Evolutionary conservation across 495 filamentous ascomycete species (phyloP).

Genomic region (Aspergillus nanangensis): DNA sequence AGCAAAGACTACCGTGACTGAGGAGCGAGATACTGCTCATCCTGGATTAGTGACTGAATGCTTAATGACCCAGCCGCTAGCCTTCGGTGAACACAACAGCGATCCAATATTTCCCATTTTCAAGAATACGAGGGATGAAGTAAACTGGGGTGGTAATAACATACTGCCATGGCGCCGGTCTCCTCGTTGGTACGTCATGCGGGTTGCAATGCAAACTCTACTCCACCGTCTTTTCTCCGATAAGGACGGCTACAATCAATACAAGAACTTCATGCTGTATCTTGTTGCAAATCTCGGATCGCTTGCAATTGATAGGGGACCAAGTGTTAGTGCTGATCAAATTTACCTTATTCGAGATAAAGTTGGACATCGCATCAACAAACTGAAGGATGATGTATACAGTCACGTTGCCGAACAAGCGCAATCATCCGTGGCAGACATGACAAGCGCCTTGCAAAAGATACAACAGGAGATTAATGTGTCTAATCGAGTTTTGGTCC

Average conservation of each 20-base stretch:
- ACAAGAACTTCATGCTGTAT: slow-evolving; percentile 50
- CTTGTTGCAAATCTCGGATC: slow-evolving; percentile 31
- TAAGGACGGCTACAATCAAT: slow-evolving; percentile 22
- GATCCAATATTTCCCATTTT: slow-evolving; percentile 7
- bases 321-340: slow-evolving; percentile 16
- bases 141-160: slow-evolving; percentile 7
- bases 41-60: slow-evolving; percentile 56
- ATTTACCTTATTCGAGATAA: slow-evolving; percentile 44
- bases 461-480: background rate
- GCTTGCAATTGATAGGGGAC: slow-evolving; percentile 25
- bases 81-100: slow-evolving; percentile 9
- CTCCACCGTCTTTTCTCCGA: slow-evolving; percentile 45
- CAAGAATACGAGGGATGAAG: slow-evolving; percentile 15
- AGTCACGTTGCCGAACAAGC: slow-evolving; percentile 6
- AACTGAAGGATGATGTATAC: slow-evolving; percentile 22
- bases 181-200: slow-evolving; percentile 14
- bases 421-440: background rate
- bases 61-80: slow-evolving; percentile 31
- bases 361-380: slow-evolving; percentile 38
- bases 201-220: slow-evolving; percentile 22
- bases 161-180: slow-evolving; percentile 19
- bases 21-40: slow-evolving; percentile 43
- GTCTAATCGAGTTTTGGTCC: background rate
- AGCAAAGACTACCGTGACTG: background rate
- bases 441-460: background rate